phyloP scores from a whole-genome alignment of 2,329 filamentous ascomycete genomes.

The Fusarium citri region DNA sequence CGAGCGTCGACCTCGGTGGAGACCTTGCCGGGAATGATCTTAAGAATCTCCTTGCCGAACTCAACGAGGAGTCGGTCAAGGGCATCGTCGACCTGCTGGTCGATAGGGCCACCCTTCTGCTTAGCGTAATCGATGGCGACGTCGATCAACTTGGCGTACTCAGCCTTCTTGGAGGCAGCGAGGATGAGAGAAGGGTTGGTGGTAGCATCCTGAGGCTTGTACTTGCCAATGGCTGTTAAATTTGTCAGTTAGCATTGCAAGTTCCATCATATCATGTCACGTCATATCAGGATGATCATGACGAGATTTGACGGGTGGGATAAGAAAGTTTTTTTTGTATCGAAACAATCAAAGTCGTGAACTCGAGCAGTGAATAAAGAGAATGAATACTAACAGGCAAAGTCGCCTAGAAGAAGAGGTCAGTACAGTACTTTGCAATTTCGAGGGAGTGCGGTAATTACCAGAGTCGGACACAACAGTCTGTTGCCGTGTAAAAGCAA shows the following conservation, averaged over 20 bases:
- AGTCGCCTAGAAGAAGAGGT: slow-evolving; percentile 70
- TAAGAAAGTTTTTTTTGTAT: background rate
- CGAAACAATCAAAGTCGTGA: slow-evolving; percentile 7
- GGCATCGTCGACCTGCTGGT: slow-evolving; percentile 87
- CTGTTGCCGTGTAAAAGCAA: slow-evolving; percentile 57
- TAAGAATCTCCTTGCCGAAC: slow-evolving; percentile 97
- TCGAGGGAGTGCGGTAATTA: slow-evolving; percentile 59
- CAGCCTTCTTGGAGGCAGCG: slow-evolving; percentile 96
- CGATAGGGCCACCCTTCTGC: slow-evolving; percentile 73
- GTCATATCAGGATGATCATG: slow-evolving; percentile 22
- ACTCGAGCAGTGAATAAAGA: slow-evolving; percentile 11
- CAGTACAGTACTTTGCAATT: slow-evolving; percentile 44
- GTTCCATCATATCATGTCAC: slow-evolving; percentile 28
- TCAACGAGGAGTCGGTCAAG: slow-evolving; percentile 95
- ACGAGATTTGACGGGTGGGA: slow-evolving; percentile 5
- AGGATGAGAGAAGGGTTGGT: slow-evolving; percentile 99
- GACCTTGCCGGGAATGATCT: slow-evolving; percentile 97
- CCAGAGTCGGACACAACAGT: slow-evolving; percentile 98
- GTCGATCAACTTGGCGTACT: slow-evolving; percentile 94
- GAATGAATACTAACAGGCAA: slow-evolving; percentile 72
- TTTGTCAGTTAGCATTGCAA: slow-evolving; percentile 40
- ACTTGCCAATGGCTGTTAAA: slow-evolving; percentile 91
- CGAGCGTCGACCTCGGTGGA: slow-evolving; percentile 98
- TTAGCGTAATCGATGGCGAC: slow-evolving; percentile 87
- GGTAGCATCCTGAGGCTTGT: slow-evolving; percentile 99